Base-by-base conservation (phyloP, 2,329 filamentous ascomycete species). In the Clonostachys byssicola region DNA sequence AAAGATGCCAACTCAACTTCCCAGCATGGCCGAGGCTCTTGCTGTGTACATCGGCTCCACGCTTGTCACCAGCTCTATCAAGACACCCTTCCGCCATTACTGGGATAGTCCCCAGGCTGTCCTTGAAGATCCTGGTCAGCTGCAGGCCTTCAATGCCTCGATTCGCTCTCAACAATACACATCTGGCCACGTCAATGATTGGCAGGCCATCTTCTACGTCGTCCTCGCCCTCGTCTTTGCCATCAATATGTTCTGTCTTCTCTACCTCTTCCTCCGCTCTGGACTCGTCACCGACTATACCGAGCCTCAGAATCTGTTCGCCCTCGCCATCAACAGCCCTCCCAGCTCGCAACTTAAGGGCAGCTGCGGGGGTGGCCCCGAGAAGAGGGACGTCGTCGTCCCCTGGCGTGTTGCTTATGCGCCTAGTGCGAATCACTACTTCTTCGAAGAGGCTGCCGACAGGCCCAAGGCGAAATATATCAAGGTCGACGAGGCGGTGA, bases 281-380 rank as follows among this genome's bases (percentile, higher is more conserved):
- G 79, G 80, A 1, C 75, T 89, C 18, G 80, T 92, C 8, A 91
- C 86, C 1, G 89, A 92, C 66, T 91, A 87, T 58, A 88, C 83
- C 0, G 88, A 92, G 56, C 86, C 88, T 1, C 81, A 85, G 46
- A 91, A 91, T 58, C 67, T 91, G 3, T 91, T 92, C 56, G 73
- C 82, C 0, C 65, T 91, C 0, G 85, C 86, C 3, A 72, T 92
- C 45, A 90, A 90, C 58, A 69, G 66, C 45, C 66, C 71, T 2
- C 66, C 68, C 4, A 69, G 63, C 38, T 47, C 49, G 5, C 61
- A 61, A 16, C 52, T 73, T 41, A 57, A 63, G 34, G 68, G 69
- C 1, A 64, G 61, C 49, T 72, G 69, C 49, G 68, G 66, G 4
- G 62, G 60, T 0, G 68, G 64, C 0, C 68, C 70, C 2, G 49